These are phyloP conservation scores for Phascolomyces articulosus DNA, from an alignment of 371 early-diverging fungal species.

Conservation along the genomic window DNA sequence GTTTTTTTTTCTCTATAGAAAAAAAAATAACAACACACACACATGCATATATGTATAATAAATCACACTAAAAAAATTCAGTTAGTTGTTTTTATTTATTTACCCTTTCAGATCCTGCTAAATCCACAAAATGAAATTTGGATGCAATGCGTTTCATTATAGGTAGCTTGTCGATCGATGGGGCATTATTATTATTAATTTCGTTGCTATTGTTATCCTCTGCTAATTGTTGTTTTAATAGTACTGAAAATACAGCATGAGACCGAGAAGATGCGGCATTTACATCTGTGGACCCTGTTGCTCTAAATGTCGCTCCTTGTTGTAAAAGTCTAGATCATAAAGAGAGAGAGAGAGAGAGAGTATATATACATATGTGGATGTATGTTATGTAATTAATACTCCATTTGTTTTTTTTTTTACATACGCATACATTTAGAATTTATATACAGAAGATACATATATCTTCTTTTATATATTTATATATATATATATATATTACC, in stretches of 20 bases:
- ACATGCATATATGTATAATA: background rate
- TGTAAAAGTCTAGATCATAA: slow-evolving; percentile 41
- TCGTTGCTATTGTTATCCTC: slow-evolving; percentile 11
- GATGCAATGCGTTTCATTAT: slow-evolving; percentile 52
- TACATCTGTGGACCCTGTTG: slow-evolving; percentile 96
- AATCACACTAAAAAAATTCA: too few relatives aligned
- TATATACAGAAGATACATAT: too few relatives aligned
- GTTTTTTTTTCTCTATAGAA: background rate
- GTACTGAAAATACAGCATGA: slow-evolving; percentile 97
- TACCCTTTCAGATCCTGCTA: slow-evolving; percentile 99
- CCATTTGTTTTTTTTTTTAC: background rate
- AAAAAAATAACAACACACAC: background rate
- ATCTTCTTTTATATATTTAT: too few relatives aligned
- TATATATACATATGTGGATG: too few relatives aligned
- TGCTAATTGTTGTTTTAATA: slow-evolving; percentile 68
- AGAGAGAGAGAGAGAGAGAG: background rate
- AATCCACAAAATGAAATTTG: slow-evolving; percentile 99
- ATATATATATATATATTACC: too few relatives aligned
- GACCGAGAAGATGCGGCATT: slow-evolving; percentile 95
- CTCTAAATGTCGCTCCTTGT: slow-evolving; percentile 82
- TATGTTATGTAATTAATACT: slow-evolving; percentile 1
- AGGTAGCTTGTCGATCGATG: background rate
- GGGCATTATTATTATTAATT: background rate
- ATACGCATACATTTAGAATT: background rate
- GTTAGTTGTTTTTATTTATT: too few relatives aligned